Base-by-base conservation (phyloP, 2,329 filamentous ascomycete genomes). In the Colletotrichum endophyticum region DNA sequence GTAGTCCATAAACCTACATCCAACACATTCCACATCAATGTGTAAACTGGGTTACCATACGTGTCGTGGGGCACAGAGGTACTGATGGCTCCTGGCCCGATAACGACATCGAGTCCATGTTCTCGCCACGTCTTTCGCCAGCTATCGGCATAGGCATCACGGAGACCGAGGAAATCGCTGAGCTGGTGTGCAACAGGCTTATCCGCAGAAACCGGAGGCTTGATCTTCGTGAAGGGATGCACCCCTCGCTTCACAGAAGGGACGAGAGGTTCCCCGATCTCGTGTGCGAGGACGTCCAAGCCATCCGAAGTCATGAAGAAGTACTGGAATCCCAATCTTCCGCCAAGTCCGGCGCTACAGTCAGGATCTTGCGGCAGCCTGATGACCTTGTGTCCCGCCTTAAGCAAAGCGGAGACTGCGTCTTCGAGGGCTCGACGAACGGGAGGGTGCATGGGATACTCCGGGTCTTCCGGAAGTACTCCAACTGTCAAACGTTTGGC, bases 41-140 rank as follows among this genome's bases (percentile, higher is more conserved):
- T 91, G 69, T 89, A 90, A 1, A 84, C 81, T 2, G 86, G 83
- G 1, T 84, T 32, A 0, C 88, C 86, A 80, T 88, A 92, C 0
- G 83, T 86, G 79, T 92, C 90, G 79, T 91, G 88, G 22, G 82
- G 83, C 1, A 89, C 86, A 1, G 91, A 89, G 0, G 89, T 90
- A 15, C 83, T 86, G 78, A 89, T 87, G 8, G 89, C 87, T 5
- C 86, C 85, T 5, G 88, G 85, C 69, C 85, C 85, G n/a, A 92
- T 68, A 1, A 92, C 80, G 0, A 86, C 87, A 81, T 92, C 90
- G 6, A 92, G 81, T 9, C 83, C 79, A 22, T 89, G 80, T 22
- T 86, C 80, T 2, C 84, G 81, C 81, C 88, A 86, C 1, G 85
- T 57, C 44, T 83, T 83, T 19, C 88, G 85, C 84, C 86, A 91